phyloP scores from a whole-genome alignment of 495 filamentous ascomycete species.

The Friedmanniomyces endolithicus region DNA sequence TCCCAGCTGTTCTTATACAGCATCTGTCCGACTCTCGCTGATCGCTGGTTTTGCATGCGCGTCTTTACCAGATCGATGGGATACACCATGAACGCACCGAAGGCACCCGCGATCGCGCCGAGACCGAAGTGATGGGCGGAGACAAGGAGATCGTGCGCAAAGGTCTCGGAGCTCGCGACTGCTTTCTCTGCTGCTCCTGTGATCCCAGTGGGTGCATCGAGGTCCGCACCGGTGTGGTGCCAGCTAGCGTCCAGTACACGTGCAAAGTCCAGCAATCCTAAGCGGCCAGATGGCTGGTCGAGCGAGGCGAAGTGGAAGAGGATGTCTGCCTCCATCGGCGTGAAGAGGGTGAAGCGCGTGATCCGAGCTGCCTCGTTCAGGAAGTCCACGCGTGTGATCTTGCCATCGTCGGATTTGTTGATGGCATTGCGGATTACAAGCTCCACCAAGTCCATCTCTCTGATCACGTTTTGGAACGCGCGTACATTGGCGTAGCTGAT shows the following conservation, averaged over 20 bases:
- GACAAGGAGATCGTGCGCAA: conserved; percentile 54
- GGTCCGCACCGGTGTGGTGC: conserved; percentile 43
- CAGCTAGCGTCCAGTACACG: conserved; percentile 92
- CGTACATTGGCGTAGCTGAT: conserved; percentile 95
- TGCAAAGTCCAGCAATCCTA: conserved; percentile 75
- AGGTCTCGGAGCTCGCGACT: conserved; percentile 33
- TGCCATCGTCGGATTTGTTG: conserved; percentile 71
- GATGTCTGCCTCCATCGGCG: conserved; percentile 97
- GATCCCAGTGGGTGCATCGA: conserved; percentile 25
- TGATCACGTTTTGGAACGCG: conserved; percentile 92
- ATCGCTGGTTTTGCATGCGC: conserved; percentile 93
- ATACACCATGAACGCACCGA: conserved; percentile 98
- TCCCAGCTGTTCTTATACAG: conserved; percentile 95
- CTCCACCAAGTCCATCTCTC: conserved; percentile 96
- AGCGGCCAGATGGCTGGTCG: conserved; percentile 71
- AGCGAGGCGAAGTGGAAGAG: conserved; percentile 95
- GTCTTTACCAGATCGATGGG: conserved; percentile 98
- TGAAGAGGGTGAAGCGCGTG: conserved; percentile 87
- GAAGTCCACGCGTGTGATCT: conserved; percentile 88
- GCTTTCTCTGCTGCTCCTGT: conserved; percentile 39
- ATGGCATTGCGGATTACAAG: conserved; percentile 78
- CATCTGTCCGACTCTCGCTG: conserved; percentile 63
- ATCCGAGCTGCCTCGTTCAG: conserved; percentile 83
- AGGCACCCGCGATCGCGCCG: conserved; percentile 82
- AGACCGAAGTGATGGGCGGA: conserved; percentile 82